Base-by-base conservation (phyloP, 2,329 filamentous ascomycete genomes). In the Colletotrichum acutatum region DNA sequence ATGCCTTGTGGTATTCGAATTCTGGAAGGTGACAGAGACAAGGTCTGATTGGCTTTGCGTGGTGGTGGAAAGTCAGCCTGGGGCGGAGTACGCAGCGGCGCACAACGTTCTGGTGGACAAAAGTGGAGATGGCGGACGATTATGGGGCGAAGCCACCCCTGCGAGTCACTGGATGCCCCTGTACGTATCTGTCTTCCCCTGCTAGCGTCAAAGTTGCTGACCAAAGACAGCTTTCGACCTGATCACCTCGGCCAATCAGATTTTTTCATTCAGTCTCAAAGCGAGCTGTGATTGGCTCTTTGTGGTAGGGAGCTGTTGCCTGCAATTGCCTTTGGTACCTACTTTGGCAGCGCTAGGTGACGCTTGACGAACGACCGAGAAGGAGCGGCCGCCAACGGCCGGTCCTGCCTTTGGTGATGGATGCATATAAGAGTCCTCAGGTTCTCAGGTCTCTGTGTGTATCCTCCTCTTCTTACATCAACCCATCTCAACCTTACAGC, bases 11-110 rank as follows among this genome's bases (percentile, higher is more conserved):
- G 59, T 28, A 34, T 19, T 26, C 32, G 1, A 37, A 14, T 28
- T n/a, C 8, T 32, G 42, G 19, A 22, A 49, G 42, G 1, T 49
- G 16, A 19, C 19, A n/a, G 42, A n/a, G 8, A 9, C n/a, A 7
- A 22, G 42, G 19, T 22, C 42, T 49, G 42, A 49, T 49, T 49
- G 42, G 42, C 42, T 22, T 22, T 4, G 19, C 19, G 4, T 5
- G 42, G 42, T 5, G 19, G 42, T 49, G 19, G 6, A 34, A 32
- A 24, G 11, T 28, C 34, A 26, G 34, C 28, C 37, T 14, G 8
- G 28, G 28, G 12, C 30, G 66, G 54, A 71, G 66, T 70, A 71
- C 71, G 71, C 71, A 5, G 66, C 71, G 30, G 71, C 71, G 71
- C 16, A 73, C 12, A 30, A 54, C 5, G 24, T 16, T 28, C 26